phyloP scores from a whole-genome alignment of 2,329 filamentous ascomycete genomes.

The Penicillium sp. region DNA sequence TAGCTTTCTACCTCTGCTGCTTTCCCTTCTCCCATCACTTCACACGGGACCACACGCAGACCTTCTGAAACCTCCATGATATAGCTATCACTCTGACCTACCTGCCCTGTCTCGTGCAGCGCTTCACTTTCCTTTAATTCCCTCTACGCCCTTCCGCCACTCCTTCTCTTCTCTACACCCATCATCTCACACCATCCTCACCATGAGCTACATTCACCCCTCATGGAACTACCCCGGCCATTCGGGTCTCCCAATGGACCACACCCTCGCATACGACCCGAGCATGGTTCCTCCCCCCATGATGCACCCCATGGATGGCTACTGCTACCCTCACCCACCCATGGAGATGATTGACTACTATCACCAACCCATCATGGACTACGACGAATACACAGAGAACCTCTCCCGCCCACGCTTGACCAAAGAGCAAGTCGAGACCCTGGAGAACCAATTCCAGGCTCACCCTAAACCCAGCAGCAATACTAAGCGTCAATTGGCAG shows the following conservation, averaged over 20 bases:
- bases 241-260: conserved; percentile 38
- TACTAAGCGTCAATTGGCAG: conserved; percentile 50
- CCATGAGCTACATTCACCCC: conserved; percentile 42
- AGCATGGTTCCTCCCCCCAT: conserved; percentile 39
- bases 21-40: conserved; percentile 2
- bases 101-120: neutral
- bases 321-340: conserved; percentile 38
- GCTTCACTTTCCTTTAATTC: conserved; percentile 4
- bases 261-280: conserved; percentile 36
- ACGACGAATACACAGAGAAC: conserved; percentile 50
- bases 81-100: neutral
- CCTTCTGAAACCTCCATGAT: conserved; percentile 3
- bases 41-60: neutral
- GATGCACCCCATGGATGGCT: conserved; percentile 40
- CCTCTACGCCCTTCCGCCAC: conserved; percentile 1
- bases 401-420: conserved; percentile 51
- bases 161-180: conserved; percentile 3
- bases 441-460: conserved; percentile 51
- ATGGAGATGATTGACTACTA: conserved; percentile 46
- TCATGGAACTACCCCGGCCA: conserved; percentile 38
- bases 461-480: conserved; percentile 53
- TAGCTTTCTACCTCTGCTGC: conserved; percentile 18
- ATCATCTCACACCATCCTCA: conserved; percentile 1
- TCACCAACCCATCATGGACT: conserved; percentile 43
- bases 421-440: conserved; percentile 52